Evolutionary conservation across 73 alveolate genomes (phyloP).

Genomic region (Paramecium tetraurelia): DNA sequence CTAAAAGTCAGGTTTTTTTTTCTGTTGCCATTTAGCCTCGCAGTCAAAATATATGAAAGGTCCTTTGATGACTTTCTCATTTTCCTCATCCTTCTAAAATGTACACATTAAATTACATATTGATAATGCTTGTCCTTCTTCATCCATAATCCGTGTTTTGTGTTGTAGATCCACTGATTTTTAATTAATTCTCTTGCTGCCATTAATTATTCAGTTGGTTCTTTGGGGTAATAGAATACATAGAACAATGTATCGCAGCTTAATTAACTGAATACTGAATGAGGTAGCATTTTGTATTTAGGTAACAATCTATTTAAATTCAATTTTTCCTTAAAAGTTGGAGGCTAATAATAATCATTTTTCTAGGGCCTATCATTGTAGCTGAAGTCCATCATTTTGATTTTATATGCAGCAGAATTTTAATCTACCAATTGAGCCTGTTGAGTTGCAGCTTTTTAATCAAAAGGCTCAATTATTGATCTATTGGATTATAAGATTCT

Average conservation of each 20-base stretch:
- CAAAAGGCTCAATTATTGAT: neutral
- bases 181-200: constrained; percentile 31
- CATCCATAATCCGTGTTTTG: constrained; percentile 36
- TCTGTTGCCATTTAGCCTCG: constrained; percentile 14
- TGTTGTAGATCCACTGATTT: constrained; percentile 1
- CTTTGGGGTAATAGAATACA: constrained; percentile 11
- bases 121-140: constrained; percentile 19
- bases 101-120: neutral
- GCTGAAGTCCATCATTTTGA: constrained; percentile 29
- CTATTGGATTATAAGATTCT: neutral
- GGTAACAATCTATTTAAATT: constrained; percentile 17
- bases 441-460: neutral
- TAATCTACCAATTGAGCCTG: constrained; percentile 36
- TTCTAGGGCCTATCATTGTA: constrained; percentile 25
- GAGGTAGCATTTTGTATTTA: constrained; percentile 35
- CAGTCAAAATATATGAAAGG: neutral
- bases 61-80: neutral
- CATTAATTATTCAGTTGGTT: constrained; percentile 25
- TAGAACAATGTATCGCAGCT: neutral
- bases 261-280: neutral
- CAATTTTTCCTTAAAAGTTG: constrained; percentile 4
- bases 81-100: neutral
- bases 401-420: constrained; percentile 1
- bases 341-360: constrained; percentile 29
- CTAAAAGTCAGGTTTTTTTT: neutral